phyloP scores from a whole-genome alignment of 768 basidiomycete genomes.

The Paxillus involutus region DNA sequence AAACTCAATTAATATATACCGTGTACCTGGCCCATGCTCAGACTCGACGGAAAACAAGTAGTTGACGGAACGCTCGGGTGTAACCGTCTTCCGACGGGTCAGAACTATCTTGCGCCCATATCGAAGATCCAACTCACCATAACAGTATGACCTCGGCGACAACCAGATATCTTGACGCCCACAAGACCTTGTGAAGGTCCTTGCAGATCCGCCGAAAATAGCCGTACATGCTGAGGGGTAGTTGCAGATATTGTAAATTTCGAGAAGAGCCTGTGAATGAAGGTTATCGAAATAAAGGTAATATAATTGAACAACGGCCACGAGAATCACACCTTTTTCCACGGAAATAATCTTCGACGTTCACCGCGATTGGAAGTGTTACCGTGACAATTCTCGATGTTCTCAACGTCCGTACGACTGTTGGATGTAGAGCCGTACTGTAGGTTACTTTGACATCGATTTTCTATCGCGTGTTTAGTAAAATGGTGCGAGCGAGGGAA shows the following conservation, averaged over 20 bases:
- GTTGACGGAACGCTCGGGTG: constrained; percentile 71
- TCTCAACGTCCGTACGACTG: constrained; percentile 51
- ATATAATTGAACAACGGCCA: constrained; percentile 1
- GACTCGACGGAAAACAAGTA: constrained; percentile 83
- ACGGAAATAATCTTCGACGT: constrained; percentile 96
- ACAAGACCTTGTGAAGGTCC: constrained; percentile 42
- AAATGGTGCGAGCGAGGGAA: not conserved
- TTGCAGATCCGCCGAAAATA: constrained; percentile 59
- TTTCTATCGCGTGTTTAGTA: constrained; percentile 47
- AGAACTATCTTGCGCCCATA: not conserved
- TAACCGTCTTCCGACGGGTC: constrained; percentile 58
- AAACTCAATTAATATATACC: constrained; percentile 3
- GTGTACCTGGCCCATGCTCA: constrained; percentile 54
- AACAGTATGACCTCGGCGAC: constrained; percentile 45
- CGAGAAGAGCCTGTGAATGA: constrained; percentile 69
- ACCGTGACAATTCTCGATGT: constrained; percentile 59
- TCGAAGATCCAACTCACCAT: constrained; percentile 39
- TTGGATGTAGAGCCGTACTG: constrained; percentile 52
- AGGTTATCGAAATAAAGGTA: not conserved
- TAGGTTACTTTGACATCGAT: constrained; percentile 70
- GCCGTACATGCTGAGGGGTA: constrained; percentile 75
- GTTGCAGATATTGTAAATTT: constrained; percentile 88
- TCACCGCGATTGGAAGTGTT: constrained; percentile 83
- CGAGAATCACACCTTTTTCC: constrained; percentile 59
- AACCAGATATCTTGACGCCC: constrained; percentile 52